Base-by-base conservation (phyloP, 1,139 yeast genomes). In the Nadsonia starkeyi-henricii region DNA sequence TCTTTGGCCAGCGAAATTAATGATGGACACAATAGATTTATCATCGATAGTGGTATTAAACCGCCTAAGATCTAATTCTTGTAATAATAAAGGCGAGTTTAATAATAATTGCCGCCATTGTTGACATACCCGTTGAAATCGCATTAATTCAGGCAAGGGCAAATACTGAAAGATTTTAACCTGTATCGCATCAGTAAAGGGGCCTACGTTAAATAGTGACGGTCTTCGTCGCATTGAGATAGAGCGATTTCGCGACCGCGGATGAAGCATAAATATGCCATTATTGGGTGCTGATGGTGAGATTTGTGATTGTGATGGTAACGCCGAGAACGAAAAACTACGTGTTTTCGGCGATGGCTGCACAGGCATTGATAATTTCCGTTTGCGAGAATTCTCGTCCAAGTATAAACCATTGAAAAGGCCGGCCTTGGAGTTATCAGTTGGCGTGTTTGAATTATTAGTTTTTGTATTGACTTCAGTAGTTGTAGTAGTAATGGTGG, bases 71-170 rank as follows among this genome's bases (percentile, higher is more conserved):
- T 81, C 84, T 45, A 83, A 66, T 0, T 49, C 62, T 18, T 66
- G 69, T 56, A 74, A 73, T 43, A 81, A 64, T 19, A 70, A 69
- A 1, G 78, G 76, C 0, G 81, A 78, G 36, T 74, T 70, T 53
- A 75, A 74, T n/a, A 80, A 62, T 45, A 81, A 64, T 54, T 79
- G 84, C 53, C 82, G 70, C 88, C 88, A 81, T 57, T 81, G 71
- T 52, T 74, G 68, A 57, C 81, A 76, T 42, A 81, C 77, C 2
- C 70, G 56, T 48, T 81, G 65, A 54, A 78, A 58, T 55, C 68
- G 73, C 84, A 81, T 78, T 51, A 79, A 62, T 13, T 73, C 73
- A 1, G 79, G 79, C 41, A 81, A 63, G 5, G 74, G 69, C 48
- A 81, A 61, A 50, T 68, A 68, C 47, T 73, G 72, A 55, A 81